These are phyloP conservation scores for Prunus mira DNA, from an alignment of 306 rosid species.

Conservation along the genomic window DNA sequence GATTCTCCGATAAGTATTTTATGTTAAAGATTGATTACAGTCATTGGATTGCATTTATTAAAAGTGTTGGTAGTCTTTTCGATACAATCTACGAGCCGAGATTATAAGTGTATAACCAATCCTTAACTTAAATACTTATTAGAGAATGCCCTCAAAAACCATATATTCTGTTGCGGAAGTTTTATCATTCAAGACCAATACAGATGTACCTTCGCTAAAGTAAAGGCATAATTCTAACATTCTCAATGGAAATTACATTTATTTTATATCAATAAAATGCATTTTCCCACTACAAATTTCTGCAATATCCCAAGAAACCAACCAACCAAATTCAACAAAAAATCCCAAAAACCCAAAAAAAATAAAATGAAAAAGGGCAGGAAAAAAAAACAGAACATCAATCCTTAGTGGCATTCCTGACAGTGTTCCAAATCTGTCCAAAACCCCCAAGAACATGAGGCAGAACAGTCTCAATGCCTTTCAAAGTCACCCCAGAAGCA, in stretches of 20 bases:
- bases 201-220: neutral
- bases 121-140: too few relatives aligned
- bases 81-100: too few relatives aligned
- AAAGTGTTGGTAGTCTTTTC: too few relatives aligned
- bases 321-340: neutral
- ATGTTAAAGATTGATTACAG: too few relatives aligned
- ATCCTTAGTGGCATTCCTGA: constrained; percentile 31
- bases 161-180: too few relatives aligned
- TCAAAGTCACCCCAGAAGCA: constrained; percentile 64
- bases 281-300: neutral
- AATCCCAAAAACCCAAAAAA: neutral
- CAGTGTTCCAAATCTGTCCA: constrained; percentile 66
- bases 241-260: neutral
- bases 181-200: too few relatives aligned
- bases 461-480: constrained; percentile 44
- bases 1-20: too few relatives aligned
- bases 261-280: neutral
- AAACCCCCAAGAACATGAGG: constrained; percentile 61
- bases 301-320: neutral
- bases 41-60: too few relatives aligned
- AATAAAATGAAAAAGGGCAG: neutral
- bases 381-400: neutral
- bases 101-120: too few relatives aligned
- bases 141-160: too few relatives aligned
- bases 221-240: neutral